phyloP scores from a whole-genome alignment of 345 rosid species.

The Salix koriyanagi region DNA sequence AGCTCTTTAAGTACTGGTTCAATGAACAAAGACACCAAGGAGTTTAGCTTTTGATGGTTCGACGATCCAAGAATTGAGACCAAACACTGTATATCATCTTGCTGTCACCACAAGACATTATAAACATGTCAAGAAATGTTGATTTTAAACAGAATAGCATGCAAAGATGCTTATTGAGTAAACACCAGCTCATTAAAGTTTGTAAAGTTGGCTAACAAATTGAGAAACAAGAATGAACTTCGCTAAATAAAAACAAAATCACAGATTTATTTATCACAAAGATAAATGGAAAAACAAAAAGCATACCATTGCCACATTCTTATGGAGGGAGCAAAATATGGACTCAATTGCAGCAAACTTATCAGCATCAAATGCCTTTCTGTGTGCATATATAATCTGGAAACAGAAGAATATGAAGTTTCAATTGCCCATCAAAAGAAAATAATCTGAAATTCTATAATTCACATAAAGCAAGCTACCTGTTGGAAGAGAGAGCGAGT shows the following conservation, averaged over 20 bases:
- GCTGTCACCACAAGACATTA: conserved; percentile 29
- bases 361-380: conserved; percentile 56
- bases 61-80: conserved; percentile 52
- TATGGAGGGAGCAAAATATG: conserved; percentile 40
- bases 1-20: conserved; percentile 58
- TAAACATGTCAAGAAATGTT: no score
- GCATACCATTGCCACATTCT: conserved; percentile 40
- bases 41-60: conserved; percentile 55
- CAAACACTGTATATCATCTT: conserved; percentile 39
- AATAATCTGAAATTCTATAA: neutral
- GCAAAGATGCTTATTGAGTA: no score
- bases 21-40: conserved; percentile 37
- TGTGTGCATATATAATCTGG: conserved; percentile 70
- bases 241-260: neutral
- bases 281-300: neutral
- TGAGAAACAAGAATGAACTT: neutral
- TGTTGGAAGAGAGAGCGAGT: conserved; percentile 62
- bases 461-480: conserved; percentile 37
- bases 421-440: neutral
- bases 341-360: conserved; percentile 51
- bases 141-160: no score
- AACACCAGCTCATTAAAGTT: no score
- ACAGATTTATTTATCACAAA: neutral
- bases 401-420: conserved; percentile 21
- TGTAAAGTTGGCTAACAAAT: no score